Evolutionary conservation across 1,139 yeast species (phyloP).

Genomic region (Yamadazyma triangularis): DNA sequence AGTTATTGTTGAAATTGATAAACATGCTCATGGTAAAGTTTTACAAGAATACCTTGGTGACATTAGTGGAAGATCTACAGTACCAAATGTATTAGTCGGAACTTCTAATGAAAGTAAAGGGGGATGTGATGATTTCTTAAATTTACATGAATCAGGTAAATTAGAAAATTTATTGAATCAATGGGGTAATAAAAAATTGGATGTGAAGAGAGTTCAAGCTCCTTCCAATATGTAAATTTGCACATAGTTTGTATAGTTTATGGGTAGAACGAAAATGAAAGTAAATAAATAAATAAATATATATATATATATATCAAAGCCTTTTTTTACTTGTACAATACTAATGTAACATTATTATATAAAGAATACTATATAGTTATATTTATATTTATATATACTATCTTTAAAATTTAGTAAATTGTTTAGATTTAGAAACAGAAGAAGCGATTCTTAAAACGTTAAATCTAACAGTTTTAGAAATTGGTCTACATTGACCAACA

Average conservation of each 20-base stretch:
- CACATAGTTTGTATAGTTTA: too few relatives aligned
- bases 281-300: too few relatives aligned
- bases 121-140: conserved; percentile 74
- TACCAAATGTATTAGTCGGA: conserved; percentile 67
- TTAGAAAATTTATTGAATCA: conserved; percentile 44
- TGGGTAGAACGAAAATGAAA: too few relatives aligned
- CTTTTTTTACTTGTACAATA: conserved; percentile 4
- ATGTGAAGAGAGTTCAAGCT: conserved; percentile 49
- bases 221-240: conserved; percentile 43
- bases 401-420: conserved; percentile 90
- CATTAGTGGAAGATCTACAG: conserved; percentile 60
- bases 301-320: too few relatives aligned
- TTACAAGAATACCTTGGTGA: conserved; percentile 57
- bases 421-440: conserved; percentile 86
- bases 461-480: conserved; percentile 99
- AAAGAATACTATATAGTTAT: conserved; percentile 4
- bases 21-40: conserved; percentile 60
- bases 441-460: conserved; percentile 96
- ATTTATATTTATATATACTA: conserved; percentile 8
- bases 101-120: conserved; percentile 55
- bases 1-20: conserved; percentile 74
- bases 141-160: conserved; percentile 52
- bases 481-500: conserved; percentile 99
- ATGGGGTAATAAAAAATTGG: conserved; percentile 63
- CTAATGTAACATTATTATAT: conserved; percentile 16